Conservation (phyloP, 306 rosid species). For the Prunus persica region Prunus_persica_NCBIv2 NC_034016.1:19653001-19653500, state of each 20-base stretch:
- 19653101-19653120: slow-evolving; percentile 13
- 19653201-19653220: slow-evolving; percentile 59
- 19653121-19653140: slow-evolving; percentile 15
- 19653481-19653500: slow-evolving; percentile 10
- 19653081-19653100: not conserved
- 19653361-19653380: not conserved
- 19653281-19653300: slow-evolving; percentile 2
- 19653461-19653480: slow-evolving; percentile 31
- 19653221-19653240: slow-evolving; percentile 6
- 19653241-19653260: slow-evolving; percentile 15
- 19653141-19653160: slow-evolving; percentile 81
- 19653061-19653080: too few relatives aligned
- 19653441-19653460: not conserved
- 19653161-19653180: slow-evolving; percentile 78
- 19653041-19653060: not conserved
- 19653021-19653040: not conserved
- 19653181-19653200: slow-evolving; percentile 76
- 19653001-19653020: slow-evolving; percentile 80
- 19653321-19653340: not conserved
- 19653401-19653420: slow-evolving; percentile 1
- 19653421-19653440: slow-evolving; percentile 4
- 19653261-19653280: slow-evolving; percentile 4
- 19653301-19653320: slow-evolving; percentile 12
- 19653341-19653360: slow-evolving; percentile 3
- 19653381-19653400: not conserved